Evolutionary conservation across 1,284 basidiomycete genomes (phyloP).

Genomic region (Lignosus rhinocerotis): DNA sequence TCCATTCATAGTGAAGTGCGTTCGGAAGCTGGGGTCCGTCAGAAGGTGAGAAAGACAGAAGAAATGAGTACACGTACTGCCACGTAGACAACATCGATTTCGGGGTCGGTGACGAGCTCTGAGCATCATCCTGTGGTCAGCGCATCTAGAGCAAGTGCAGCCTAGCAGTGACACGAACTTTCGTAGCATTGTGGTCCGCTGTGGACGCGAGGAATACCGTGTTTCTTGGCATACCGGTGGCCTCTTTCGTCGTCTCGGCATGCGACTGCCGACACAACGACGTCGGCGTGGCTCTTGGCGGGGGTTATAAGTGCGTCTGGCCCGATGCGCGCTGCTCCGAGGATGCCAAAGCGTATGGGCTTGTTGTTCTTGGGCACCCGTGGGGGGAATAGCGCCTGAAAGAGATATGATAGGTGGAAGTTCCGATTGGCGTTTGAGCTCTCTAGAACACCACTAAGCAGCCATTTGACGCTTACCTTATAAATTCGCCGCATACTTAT

Average conservation of each 20-base stretch:
- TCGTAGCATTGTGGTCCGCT: conserved; percentile 54
- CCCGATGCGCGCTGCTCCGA: conserved; percentile 68
- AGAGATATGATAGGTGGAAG: too few relatives aligned
- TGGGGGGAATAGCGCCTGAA: too few relatives aligned
- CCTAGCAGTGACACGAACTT: conserved; percentile 34
- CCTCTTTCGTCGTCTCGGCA: conserved; percentile 57
- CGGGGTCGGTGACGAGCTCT: conserved; percentile 61
- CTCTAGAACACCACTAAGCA: too few relatives aligned
- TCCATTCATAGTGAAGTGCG: conserved; percentile 75
- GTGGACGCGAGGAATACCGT: conserved; percentile 57
- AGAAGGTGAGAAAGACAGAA: background rate
- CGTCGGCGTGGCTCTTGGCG: conserved; percentile 57
- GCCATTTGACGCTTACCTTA: too few relatives aligned
- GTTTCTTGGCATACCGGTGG: conserved; percentile 53
- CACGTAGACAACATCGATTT: conserved; percentile 66
- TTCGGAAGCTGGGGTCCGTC: conserved; percentile 53
- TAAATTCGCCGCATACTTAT: too few relatives aligned
- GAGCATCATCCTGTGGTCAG: background rate
- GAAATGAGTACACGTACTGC: conserved; percentile 40
- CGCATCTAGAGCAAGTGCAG: background rate
- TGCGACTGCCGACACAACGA: conserved; percentile 59
- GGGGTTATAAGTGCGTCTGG: conserved; percentile 58
- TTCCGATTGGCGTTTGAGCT: too few relatives aligned
- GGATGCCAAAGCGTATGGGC: conserved; percentile 51
- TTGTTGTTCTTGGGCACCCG: background rate